phyloP scores from a whole-genome alignment of 225 moss, liverwort and hornwort genomes.

The Thuidium tamariscinum region DNA sequence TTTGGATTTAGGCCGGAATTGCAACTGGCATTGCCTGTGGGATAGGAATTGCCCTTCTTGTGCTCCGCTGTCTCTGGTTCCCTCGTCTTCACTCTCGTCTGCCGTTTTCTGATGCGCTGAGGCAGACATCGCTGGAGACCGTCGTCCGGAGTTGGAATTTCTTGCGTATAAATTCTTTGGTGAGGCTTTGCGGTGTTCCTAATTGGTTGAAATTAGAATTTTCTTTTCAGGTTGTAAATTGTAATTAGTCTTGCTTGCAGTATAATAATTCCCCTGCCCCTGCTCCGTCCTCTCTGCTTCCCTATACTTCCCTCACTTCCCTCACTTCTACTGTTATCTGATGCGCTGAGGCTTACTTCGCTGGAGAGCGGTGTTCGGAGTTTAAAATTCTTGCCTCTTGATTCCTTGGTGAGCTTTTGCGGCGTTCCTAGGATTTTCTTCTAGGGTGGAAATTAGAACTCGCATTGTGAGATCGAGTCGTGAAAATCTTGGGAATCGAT shows the following conservation, averaged over 20 bases:
- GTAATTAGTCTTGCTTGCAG: background rate
- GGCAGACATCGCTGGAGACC: background rate
- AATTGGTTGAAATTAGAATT: background rate
- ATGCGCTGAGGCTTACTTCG: background rate
- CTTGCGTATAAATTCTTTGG: background rate
- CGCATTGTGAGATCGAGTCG: background rate
- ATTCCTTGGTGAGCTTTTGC: background rate
- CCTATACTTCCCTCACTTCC: background rate
- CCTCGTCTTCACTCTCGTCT: background rate
- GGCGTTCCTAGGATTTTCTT: background rate
- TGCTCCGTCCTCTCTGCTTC: background rate
- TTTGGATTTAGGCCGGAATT: background rate
- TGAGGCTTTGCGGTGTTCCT: background rate
- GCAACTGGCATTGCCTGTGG: background rate
- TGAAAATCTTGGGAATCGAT: background rate
- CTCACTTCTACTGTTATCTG: background rate
- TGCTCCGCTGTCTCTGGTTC: background rate
- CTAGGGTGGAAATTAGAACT: background rate
- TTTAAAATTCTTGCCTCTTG: background rate
- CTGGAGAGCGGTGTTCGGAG: background rate
- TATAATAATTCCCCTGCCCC: background rate
- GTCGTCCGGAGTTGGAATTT: background rate
- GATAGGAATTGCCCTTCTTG: background rate
- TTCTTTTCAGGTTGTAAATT: background rate
- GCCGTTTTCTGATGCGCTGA: background rate